These are phyloP conservation scores for Cydonia oblonga DNA, from an alignment of 331 rosid species.

Conservation along the genomic window DNA sequence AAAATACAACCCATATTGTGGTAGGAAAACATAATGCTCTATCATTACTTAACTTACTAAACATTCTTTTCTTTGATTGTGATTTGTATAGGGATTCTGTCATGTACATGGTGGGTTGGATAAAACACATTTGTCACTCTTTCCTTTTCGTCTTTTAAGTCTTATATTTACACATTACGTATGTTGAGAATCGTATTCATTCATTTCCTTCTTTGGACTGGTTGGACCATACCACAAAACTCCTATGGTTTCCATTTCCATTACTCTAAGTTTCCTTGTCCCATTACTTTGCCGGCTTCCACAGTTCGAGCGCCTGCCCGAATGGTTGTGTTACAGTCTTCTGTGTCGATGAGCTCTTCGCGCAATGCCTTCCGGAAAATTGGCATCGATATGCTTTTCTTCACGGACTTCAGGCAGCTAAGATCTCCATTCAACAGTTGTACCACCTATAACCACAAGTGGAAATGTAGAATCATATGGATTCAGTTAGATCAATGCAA, in stretches of 20 bases:
- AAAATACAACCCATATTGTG: not conserved
- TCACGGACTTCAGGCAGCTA: conserved; percentile 54
- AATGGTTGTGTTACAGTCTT: conserved; percentile 5
- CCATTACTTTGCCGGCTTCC: not conserved
- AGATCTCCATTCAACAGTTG: conserved; percentile 68
- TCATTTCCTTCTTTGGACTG: not conserved
- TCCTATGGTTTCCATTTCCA: not conserved
- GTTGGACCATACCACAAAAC: not conserved
- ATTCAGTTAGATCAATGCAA: no score
- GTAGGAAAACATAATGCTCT: not conserved
- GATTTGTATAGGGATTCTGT: not conserved
- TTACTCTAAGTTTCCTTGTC: not conserved
- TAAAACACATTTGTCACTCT: not conserved
- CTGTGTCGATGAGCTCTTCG: conserved; percentile 40
- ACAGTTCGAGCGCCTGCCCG: not conserved
- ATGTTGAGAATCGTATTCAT: not conserved
- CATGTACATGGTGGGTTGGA: not conserved
- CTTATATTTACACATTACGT: not conserved
- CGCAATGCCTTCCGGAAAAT: conserved; percentile 45
- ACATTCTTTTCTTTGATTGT: not conserved
- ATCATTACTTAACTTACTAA: not conserved
- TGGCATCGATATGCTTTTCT: conserved; percentile 37
- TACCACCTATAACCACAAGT: conserved; percentile 43
- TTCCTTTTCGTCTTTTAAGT: not conserved
- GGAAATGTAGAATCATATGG: no score